These are phyloP conservation scores for Kazachstania sp. DNA, from an alignment of 1,139 yeast species.

Conservation along the genomic window DNA sequence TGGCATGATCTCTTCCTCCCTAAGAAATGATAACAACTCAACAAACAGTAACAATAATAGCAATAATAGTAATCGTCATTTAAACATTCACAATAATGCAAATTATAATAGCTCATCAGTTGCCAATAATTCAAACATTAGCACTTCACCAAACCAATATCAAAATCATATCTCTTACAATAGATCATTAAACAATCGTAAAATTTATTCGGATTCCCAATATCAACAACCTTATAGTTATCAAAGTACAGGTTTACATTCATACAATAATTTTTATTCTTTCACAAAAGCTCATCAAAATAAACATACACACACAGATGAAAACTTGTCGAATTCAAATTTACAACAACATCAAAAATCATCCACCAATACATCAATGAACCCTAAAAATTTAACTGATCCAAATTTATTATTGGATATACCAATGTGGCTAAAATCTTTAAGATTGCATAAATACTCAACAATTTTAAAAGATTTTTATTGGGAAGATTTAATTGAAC, in stretches of 20 bases:
- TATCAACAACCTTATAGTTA: conserved; percentile 1
- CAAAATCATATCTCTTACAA: neutral
- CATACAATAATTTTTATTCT: conserved; percentile 2
- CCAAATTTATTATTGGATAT: conserved; percentile 61
- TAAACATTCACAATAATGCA: conserved; percentile 10
- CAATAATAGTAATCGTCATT: too few species aligned
- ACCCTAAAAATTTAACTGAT: conserved; percentile 57
- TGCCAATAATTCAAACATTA: conserved; percentile 5
- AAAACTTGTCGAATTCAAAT: neutral
- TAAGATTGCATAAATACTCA: conserved; percentile 89
- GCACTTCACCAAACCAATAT: conserved; percentile 1
- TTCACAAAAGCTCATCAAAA: conserved; percentile 5
- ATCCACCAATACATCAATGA: conserved; percentile 37
- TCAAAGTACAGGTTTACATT: conserved; percentile 1
- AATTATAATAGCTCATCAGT: conserved; percentile 1
- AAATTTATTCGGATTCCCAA: neutral
- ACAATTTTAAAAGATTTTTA: conserved; percentile 64
- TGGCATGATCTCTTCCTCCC: conserved; percentile 7
- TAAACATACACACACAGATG: conserved; percentile 5
- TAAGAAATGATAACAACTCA: too few species aligned
- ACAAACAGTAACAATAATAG: too few species aligned
- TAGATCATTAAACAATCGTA: neutral
- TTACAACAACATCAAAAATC: neutral
- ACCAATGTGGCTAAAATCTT: conserved; percentile 85
- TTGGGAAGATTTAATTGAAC: conserved; percentile 72